Evolutionary conservation across 176 grass and related monocot genomes (phyloP), one percentile per base, ranked within the genome.

Genomic region (Cymbopogon citratus): DNA sequence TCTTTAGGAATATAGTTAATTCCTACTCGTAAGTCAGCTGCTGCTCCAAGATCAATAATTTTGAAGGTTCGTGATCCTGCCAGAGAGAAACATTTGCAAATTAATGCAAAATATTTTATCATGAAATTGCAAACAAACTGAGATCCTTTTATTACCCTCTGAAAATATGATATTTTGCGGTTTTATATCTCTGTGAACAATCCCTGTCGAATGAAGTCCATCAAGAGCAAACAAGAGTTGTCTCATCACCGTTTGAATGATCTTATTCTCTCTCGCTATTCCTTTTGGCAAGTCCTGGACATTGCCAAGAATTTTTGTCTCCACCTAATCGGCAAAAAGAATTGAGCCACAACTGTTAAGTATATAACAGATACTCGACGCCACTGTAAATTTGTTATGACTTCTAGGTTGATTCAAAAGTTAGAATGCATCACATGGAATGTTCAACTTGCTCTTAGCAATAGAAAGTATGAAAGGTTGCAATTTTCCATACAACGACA

Each of bases 131-230:
- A 69, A 72, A 14, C 21, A 39, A 67, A 67, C 39, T 43, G 36
- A 67, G 12, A 68, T 25, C 78, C 21, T 34, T 28, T 33, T 71
- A 69, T 69, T 91, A 99, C 96, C 96, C 86, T 99, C 92, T 35
- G 91, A 99, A 87, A 99, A 99, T 77, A 99, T 93, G 27, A 99
- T 71, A 93, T 99, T 99, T 95, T 99, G 96, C n/a, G 96, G 96
- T 82, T 99, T 99, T 88, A 99, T 91, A 52, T 99, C 91, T 79
- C 96, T 87, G 69, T 99, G 96, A 70, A 99, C 91, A 91, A 99
- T 99, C 44, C 96, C 96, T 1, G 92, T 99, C 9, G 89, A 99
- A 86, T 99, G 96, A 79, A 99, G 92, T 34, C 96, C 92, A 77
- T 99, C 96, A 28, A 99, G 84, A 77, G 96, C 89, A 88, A 98